Percentiles rank a stretch among this genome's conserved stretches.
These are phyloP conservation scores for Plasmodium falciparum DNA, from an alignment of 169 alveolate genomes.

Conservation along the genomic window DNA sequence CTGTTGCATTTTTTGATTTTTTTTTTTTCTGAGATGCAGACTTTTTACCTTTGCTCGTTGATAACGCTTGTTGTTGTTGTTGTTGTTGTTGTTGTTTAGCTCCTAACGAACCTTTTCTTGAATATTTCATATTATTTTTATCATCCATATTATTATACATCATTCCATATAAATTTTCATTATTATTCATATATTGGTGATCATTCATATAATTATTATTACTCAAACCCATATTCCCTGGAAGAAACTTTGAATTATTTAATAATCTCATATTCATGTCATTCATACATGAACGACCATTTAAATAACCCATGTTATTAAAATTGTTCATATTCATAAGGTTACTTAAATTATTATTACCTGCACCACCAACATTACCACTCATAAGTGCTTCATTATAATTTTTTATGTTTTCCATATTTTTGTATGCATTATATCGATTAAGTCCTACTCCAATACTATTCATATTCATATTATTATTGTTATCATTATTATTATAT, in stretches of 20 bases:
- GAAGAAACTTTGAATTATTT: conserved; percentile 5
- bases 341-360: conserved; percentile 10
- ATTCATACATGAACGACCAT: conserved; percentile 17
- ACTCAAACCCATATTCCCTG: background rate
- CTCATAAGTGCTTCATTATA: conserved; percentile 9
- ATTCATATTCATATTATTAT: background rate
- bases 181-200: background rate
- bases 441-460: background rate
- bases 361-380: background rate
- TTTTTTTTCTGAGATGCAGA: conserved; percentile 2
- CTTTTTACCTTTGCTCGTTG: conserved; percentile 1
- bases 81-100: background rate
- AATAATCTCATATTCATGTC: conserved; percentile 43
- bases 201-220: background rate
- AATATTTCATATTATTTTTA: conserved; percentile 1
- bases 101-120: conserved; percentile 4
- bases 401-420: conserved; percentile 7
- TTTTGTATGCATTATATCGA: background rate
- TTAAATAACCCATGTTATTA: conserved; percentile 38
- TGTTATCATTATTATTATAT: conserved; percentile 4
- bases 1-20: background rate
- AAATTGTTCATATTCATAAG: conserved; percentile 11
- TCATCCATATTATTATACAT: background rate
- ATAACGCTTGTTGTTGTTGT: background rate
- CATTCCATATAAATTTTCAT: background rate